Conservation (phyloP, 148 eudicot genomes). For the Silene latifolia region DNA sequence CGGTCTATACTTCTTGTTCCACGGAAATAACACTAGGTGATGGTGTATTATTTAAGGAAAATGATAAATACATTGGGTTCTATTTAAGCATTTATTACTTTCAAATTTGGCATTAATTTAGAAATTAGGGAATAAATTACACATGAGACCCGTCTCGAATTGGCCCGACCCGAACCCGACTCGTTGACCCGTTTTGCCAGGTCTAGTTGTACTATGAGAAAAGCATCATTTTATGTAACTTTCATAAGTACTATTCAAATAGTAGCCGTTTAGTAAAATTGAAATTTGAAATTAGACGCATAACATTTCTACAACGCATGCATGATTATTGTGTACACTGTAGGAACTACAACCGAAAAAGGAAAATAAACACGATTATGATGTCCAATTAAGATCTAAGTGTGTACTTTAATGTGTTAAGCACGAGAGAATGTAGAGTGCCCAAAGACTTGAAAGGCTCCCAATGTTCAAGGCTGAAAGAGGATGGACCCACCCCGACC, state of each 20-base stretch:
- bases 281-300: neutral
- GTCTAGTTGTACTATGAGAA: too few species aligned
- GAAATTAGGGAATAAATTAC: too few species aligned
- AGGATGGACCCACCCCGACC: constrained; percentile 3
- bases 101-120: too few species aligned
- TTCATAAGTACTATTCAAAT: neutral
- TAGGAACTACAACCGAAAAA: neutral
- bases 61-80: too few species aligned
- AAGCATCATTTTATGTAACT: neutral
- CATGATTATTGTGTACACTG: neutral
- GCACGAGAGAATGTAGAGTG: neutral
- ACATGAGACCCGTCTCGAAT: too few species aligned
- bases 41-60: too few species aligned
- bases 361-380: neutral
- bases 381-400: neutral
- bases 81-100: too few species aligned
- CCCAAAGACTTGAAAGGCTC: neutral
- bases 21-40: too few species aligned
- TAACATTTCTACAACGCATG: neutral
- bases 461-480: neutral
- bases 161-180: too few species aligned
- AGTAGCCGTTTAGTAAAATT: neutral
- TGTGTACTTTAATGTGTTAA: neutral
- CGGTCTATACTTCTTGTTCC: too few species aligned
- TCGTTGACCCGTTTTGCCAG: too few species aligned